Evolutionary conservation across 164 flowering plant genomes (phyloP), one percentile per base, ranked within the genome.

Genomic region (Macadamia tetraphylla): DNA sequence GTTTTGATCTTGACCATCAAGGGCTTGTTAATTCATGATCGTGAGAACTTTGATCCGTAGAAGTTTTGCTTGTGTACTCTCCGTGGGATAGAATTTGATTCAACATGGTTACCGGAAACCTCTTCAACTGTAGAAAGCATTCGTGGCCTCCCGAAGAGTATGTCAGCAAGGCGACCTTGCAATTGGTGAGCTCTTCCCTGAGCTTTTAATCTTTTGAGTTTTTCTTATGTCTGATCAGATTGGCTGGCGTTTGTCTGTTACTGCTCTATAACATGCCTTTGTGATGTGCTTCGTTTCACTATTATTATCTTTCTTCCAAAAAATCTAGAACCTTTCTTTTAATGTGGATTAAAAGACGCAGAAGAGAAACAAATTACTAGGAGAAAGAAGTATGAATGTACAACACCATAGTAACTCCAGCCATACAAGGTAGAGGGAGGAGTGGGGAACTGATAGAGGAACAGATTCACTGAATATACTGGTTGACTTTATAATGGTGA

Each of bases 71-170:
- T 53, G 15, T 11, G 13, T 53, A 17, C 15, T 53, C 17, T 9
- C 15, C 9, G 35, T n/a, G 32, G 0, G 11, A 32, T 60, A 13
- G 32, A 32, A 60, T 8, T 60, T 29, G 1, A 2, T 55, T 58
- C 56, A 68, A 72, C 17, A 91, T 91, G 97, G 86, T 91, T n/a
- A 78, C 78, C 29, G 90, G 87, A 15, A 79, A 75, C 72, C 44
- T 91, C 61, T 91, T 91, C 69, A 84, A 88, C 68, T 74, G 78
- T 67, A 74, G 84, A 68, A 91, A 86, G 84, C 76, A 84, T 71
- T 91, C 97, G 59, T 91, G 97, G 97, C 97, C 97, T 12, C 81
- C 92, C 3, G 90, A 89, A 53, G 97, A 91, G 75, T 91, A 89
- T 65, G 73, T 91, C 75, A 82, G 76, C 81, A 73, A 74, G 66